A percentile compares a stretch with the other conserved stretches of the same genome.
These are phyloP conservation scores for Serendipita sp. DNA, from an alignment of 768 basidiomycete species.

Conservation along the genomic window DNA sequence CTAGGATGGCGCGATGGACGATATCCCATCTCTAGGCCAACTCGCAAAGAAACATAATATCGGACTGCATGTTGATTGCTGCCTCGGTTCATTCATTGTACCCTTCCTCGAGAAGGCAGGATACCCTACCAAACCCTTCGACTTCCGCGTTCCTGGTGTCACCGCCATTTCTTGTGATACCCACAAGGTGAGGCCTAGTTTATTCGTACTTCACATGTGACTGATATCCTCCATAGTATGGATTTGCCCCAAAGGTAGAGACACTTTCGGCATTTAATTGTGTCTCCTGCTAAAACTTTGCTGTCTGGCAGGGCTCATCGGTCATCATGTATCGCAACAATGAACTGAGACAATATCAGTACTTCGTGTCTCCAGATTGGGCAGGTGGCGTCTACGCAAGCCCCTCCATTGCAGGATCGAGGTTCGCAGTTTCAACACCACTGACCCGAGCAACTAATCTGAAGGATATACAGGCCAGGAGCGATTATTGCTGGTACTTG, in stretches of 20 bases:
- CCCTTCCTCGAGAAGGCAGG: conserved; percentile 79
- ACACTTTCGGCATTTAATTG: conserved; percentile 7
- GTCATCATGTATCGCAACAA: conserved; percentile 87
- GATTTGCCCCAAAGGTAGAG: conserved; percentile 77
- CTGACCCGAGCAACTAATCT: too few species aligned
- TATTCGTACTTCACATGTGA: conserved; percentile 7
- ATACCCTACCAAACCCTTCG: conserved; percentile 59
- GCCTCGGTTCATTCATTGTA: conserved; percentile 84
- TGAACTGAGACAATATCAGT: conserved; percentile 65
- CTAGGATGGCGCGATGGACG: conserved; percentile 64
- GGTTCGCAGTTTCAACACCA: conserved; percentile 35
- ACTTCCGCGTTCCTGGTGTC: conserved; percentile 82
- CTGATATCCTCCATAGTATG: conserved; percentile 40
- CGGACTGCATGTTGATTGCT: conserved; percentile 90
- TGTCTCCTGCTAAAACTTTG: background rate
- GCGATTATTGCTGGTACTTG: conserved; percentile 88
- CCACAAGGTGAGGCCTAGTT: conserved; percentile 48
- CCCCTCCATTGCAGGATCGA: conserved; percentile 77
- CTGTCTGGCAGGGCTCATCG: conserved; percentile 51
- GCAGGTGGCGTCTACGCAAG: conserved; percentile 82
- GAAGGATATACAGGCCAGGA: conserved; percentile 45
- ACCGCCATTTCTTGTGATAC: conserved; percentile 94
- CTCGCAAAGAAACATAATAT: conserved; percentile 62
- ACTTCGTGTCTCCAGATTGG: conserved; percentile 75
- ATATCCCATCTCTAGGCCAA: conserved; percentile 61